Percentiles rank a stretch among this genome's conserved stretches.
phyloP scores from a whole-genome alignment of 495 filamentous ascomycete species.

The Tetracladium setigerum region DNA sequence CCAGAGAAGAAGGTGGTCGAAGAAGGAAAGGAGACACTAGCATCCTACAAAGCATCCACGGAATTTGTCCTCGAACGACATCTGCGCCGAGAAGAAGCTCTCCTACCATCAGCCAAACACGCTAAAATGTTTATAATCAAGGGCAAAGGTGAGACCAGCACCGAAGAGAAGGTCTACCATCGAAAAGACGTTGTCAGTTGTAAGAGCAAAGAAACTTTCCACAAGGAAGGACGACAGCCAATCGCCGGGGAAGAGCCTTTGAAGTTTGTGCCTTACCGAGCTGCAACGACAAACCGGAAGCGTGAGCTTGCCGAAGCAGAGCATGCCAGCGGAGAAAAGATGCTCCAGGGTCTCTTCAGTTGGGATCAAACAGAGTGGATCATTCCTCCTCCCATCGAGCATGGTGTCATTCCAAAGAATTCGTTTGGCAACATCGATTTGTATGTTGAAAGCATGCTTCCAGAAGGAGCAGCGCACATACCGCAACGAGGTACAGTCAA shows the following conservation, averaged over 20 bases:
- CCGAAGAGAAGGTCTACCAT: conserved; percentile 72
- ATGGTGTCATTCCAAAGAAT: conserved; percentile 90
- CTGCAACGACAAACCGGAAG: conserved; percentile 80
- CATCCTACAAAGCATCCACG: conserved; percentile 77
- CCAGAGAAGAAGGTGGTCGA: conserved; percentile 64
- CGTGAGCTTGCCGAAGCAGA: conserved; percentile 83
- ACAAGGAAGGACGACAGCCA: conserved; percentile 84
- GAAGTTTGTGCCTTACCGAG: conserved; percentile 83
- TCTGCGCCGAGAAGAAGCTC: conserved; percentile 85
- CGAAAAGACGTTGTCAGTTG: conserved; percentile 76
- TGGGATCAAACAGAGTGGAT: conserved; percentile 89
- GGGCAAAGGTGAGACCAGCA: conserved; percentile 54
- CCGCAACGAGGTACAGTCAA: conserved; percentile 66
- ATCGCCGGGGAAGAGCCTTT: conserved; percentile 61
- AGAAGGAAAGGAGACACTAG: conserved; percentile 70
- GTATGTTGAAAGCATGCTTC: conserved; percentile 90
- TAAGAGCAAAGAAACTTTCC: conserved; percentile 93
- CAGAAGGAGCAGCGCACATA: conserved; percentile 76
- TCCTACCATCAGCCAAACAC: conserved; percentile 57
- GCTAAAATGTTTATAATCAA: conserved; percentile 67
- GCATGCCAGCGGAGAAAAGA: conserved; percentile 68
- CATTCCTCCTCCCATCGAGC: conserved; percentile 71
- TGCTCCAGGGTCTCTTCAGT: conserved; percentile 79
- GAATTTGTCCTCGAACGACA: conserved; percentile 84
- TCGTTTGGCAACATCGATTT: conserved; percentile 95